Conservation (phyloP, 2,329 filamentous ascomycete genomes). For the Nigrograna mackinnonii region DNA sequence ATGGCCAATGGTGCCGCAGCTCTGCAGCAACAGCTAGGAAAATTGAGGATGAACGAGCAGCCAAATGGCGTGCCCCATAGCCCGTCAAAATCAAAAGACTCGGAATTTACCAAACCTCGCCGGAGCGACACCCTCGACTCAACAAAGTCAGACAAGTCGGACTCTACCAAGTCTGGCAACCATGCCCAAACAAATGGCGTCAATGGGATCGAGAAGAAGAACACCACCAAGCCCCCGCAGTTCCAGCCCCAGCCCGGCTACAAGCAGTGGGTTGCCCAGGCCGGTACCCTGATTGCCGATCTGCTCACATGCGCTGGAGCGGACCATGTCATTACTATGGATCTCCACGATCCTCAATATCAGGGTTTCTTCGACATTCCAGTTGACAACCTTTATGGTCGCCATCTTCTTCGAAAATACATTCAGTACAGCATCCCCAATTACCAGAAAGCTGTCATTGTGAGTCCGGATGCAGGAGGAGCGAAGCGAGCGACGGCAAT, state of each 20-base stretch:
- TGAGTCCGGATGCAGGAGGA: slow-evolving; percentile 94
- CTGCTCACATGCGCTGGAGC: slow-evolving; percentile 93
- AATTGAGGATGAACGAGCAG: slow-evolving; percentile 64
- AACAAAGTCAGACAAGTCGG: slow-evolving; percentile 17
- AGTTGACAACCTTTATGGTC: slow-evolving; percentile 94
- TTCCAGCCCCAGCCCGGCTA: slow-evolving; percentile 89
- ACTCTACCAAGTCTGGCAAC: slow-evolving; percentile 22
- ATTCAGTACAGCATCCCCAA: slow-evolving; percentile 82
- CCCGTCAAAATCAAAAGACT: slow-evolving; percentile 28
- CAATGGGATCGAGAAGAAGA: slow-evolving; percentile 66
- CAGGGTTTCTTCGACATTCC: slow-evolving; percentile 99
- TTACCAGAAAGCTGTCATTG: slow-evolving; percentile 84
- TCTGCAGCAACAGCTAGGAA: slow-evolving; percentile 74
- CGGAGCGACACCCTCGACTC: slow-evolving; percentile 38
- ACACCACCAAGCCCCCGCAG: slow-evolving; percentile 55
- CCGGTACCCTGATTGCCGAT: slow-evolving; percentile 91
- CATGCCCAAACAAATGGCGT: slow-evolving; percentile 54
- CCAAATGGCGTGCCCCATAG: slow-evolving; percentile 45
- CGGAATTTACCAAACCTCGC: slow-evolving; percentile 8
- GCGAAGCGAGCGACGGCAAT: slow-evolving; percentile 96
- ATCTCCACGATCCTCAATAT: slow-evolving; percentile 87
- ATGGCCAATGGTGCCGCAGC: slow-evolving; percentile 69
- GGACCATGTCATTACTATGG: slow-evolving; percentile 97
- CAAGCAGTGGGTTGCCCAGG: slow-evolving; percentile 98
- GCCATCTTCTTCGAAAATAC: slow-evolving; percentile 70